A percentile compares a stretch with the other conserved stretches of the same genome.
Conservation (phyloP, 2,329 filamentous ascomycete genomes). For the Claviceps maximensis region DNA sequence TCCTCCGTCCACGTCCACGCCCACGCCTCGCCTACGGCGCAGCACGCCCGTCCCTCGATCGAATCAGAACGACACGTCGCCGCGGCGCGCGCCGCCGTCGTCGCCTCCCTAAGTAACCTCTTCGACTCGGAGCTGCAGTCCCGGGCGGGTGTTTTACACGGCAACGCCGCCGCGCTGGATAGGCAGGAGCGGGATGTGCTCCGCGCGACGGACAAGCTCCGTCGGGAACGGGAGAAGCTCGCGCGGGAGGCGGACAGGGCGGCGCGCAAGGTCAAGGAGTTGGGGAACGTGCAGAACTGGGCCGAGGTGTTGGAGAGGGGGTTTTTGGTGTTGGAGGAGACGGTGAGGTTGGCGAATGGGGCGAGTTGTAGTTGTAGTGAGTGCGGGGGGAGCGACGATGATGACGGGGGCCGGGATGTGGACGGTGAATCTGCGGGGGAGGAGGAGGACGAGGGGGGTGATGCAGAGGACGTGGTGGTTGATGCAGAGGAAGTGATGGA, state of each 20-base stretch:
- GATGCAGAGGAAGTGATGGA: slow-evolving; percentile 11
- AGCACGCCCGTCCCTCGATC: slow-evolving; percentile 27
- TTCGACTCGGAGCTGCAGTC: slow-evolving; percentile 55
- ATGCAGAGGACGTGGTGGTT: slow-evolving; percentile 10
- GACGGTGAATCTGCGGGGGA: neutral
- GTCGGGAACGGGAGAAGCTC: slow-evolving; percentile 52
- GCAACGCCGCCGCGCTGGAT: slow-evolving; percentile 50
- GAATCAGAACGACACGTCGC: slow-evolving; percentile 34
- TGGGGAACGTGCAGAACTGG: slow-evolving; percentile 78
- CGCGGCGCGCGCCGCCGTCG: slow-evolving; percentile 44
- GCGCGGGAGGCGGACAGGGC: slow-evolving; percentile 50
- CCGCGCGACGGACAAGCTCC: slow-evolving; percentile 45
- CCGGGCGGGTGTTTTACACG: slow-evolving; percentile 56
- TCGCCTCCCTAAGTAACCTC: slow-evolving; percentile 54
- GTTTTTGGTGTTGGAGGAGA: slow-evolving; percentile 52
- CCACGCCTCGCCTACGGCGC: slow-evolving; percentile 17
- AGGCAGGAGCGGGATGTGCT: slow-evolving; percentile 54
- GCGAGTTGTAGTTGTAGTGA: too few relatives aligned
- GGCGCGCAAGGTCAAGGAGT: slow-evolving; percentile 56
- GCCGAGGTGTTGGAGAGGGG: slow-evolving; percentile 66
- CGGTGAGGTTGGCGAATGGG: slow-evolving; percentile 39
- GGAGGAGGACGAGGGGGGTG: neutral
- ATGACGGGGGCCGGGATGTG: neutral
- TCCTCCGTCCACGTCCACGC: neutral
- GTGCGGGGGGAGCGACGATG: slow-evolving; percentile 10